Base-by-base conservation (phyloP, 352 stramenopile genomes). In the Aphanomyces cochlioides region DNA sequence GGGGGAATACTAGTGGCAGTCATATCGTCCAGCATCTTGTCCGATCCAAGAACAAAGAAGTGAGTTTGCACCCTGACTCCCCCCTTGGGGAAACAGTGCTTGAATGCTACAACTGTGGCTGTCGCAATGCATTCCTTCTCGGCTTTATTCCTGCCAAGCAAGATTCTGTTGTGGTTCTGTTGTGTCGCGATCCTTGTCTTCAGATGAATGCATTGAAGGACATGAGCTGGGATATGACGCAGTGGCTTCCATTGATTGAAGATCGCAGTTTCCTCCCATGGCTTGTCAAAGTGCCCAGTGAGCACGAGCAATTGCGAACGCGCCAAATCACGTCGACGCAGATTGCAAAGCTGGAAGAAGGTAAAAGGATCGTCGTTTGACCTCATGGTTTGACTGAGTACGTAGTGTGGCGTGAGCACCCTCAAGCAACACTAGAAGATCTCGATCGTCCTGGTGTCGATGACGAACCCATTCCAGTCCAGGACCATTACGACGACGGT, bases 21-120 rank as follows among this genome's bases (percentile, higher is more conserved):
- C 97, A 99, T 77, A 97, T 99, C 65, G 96, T 99, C 56, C 96
- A 99, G 81, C 97, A 99, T 76, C 83, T 99, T 7, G 97, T 99
- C 21, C 85, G 90, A 36, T 93, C 90, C 39, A 96, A 95, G 79
- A 92, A 96, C 77, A 92, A 93, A 64, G 86, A 93, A 73, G 88
- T 96, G 21, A 82, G 82, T 50, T 75, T 96, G 60, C 97, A 99
- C 75, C 96, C 96, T 0, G 92, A 99, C 74, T 98, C 89, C 45
- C 96, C 96, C 13, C 79, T 99, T 40, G 96, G 96, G 17, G 97
- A 99, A 73, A 99, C 97, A 0, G 84, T 98, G 41, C 78, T 99
- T 41, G 96, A 99, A 83, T 99, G 98, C 83, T 99, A 99, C 88
- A 99, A 99, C 84, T 99, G 97, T 74, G 95, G 93, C 57, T 96